A percentile compares a stretch with the other conserved stretches of the same genome.
phyloP scores from a whole-genome alignment of 208 protist genomes.

The Wallacemonas sp. region DNA sequence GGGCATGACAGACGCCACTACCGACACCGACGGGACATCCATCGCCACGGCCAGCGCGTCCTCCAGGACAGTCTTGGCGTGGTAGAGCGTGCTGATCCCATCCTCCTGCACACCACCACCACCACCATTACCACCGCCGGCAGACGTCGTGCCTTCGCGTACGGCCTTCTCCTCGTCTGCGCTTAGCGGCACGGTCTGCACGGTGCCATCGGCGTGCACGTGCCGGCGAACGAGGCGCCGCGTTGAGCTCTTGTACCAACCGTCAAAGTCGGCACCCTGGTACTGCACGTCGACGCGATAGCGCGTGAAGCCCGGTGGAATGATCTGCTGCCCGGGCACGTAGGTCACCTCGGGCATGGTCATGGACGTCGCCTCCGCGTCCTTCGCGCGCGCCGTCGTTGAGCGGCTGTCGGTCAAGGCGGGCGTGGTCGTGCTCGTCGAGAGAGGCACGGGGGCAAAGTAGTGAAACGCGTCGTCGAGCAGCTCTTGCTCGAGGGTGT shows the following conservation, averaged over 20 bases:
- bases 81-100: background rate
- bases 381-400: background rate
- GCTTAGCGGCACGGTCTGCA: background rate
- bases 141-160: background rate
- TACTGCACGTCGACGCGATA: conserved; percentile 92
- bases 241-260: conserved; percentile 79
- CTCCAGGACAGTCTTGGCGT: conserved; percentile 68
- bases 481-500: conserved; percentile 72
- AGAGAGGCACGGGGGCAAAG: conserved; percentile 41
- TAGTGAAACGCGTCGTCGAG: conserved; percentile 81
- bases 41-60: conserved; percentile 82
- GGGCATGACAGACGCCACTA: conserved; percentile 73
- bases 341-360: conserved; percentile 37
- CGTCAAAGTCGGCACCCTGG: conserved; percentile 84
- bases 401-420: background rate
- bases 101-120: background rate
- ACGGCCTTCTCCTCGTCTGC: conserved; percentile 9
- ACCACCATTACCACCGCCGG: background rate
- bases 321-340: conserved; percentile 82
- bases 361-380: conserved; percentile 1
- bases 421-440: background rate
- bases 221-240: conserved; percentile 26
- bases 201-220: conserved; percentile 6
- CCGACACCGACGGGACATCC: conserved; percentile 53
- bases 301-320: conserved; percentile 76